Base-by-base conservation (phyloP, 768 basidiomycete genomes). In the Boletus eberwhitei region DNA sequence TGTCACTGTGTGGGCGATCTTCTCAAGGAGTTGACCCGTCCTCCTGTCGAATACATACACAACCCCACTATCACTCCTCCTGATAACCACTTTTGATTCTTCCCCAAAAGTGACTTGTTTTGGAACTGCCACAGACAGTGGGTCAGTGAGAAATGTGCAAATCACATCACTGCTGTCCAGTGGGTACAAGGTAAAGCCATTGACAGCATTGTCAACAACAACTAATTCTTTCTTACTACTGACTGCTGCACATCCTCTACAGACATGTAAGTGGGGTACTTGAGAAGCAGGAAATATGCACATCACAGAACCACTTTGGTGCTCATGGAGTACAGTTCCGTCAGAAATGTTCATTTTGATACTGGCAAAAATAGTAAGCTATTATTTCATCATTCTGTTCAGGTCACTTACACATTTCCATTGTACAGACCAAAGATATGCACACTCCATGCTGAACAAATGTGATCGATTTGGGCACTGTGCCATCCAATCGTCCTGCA, bases 101-200 rank as follows among this genome's bases (percentile, higher is more conserved):
- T 59, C 52, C 6, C 48, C 40, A 24, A 59, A 59, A 2, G 45
- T 22, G 4, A 59, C 59, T 39, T 59, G 59, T 13, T 57, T 59
- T 2, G 48, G 52, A 0, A 59, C 19, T 2, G 17, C 24, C 6
- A 57, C 48, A 1, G 17, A 22, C 6, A 43, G 54, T 5, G 36
- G 51, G 3, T 53, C 34, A 1, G 48, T 57, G 24, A 38, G 4
- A n/a, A 38, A 53, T 5, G 35, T 59, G 16, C 13, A 17, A n/a
- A 56, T 19, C 2, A 24, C 19, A 2, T 48, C n/a, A 3, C 8
- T 7, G 16, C 31, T 36, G 13, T 48, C 39, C 36, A 59, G 16
- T 0, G 6, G 31, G 17, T 59, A 59, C 13, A 59, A 29, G 2
- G 48, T 53, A 32, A 59, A 59, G 1, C 57, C 19, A 17, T 59